Evolutionary conservation across 1,284 basidiomycete genomes (phyloP).

Genomic region (Exobasidium rhododendri): DNA sequence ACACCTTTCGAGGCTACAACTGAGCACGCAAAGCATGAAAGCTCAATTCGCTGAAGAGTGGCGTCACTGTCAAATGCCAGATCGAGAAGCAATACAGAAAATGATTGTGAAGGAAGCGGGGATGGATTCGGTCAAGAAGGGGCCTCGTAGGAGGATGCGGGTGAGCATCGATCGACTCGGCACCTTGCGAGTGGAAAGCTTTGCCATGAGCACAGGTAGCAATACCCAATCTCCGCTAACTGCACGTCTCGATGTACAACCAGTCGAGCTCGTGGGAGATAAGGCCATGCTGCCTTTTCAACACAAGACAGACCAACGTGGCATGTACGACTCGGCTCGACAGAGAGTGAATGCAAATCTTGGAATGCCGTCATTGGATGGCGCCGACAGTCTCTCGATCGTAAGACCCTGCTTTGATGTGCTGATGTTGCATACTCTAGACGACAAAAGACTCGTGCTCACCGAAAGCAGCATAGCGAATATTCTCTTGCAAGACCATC

Average conservation of each 20-base stretch:
- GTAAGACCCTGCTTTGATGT: slow-evolving; percentile 9
- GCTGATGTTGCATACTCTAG: background rate
- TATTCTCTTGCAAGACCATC: background rate
- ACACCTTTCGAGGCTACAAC: background rate
- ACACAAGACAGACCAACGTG: background rate
- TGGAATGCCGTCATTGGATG: background rate
- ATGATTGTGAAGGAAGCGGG: background rate
- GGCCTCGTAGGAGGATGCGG: background rate
- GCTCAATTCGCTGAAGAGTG: background rate
- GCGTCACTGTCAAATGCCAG: background rate
- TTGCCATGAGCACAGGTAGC: background rate
- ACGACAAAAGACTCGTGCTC: background rate
- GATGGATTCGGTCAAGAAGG: background rate
- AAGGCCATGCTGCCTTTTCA: background rate
- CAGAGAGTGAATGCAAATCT: slow-evolving; percentile 4
- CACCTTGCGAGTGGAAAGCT: background rate
- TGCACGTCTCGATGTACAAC: background rate
- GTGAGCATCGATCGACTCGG: background rate
- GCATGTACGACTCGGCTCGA: slow-evolving; percentile 5
- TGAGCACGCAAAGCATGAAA: background rate
- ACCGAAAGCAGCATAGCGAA: slow-evolving; percentile 8
- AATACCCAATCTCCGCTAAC: no score
- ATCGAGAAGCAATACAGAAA: background rate
- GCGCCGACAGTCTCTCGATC: background rate
- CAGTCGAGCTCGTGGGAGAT: background rate